Percentiles rank a stretch among this genome's conserved stretches.
phyloP scores from a whole-genome alignment of 2,329 filamentous ascomycete genomes.

The Stachybotrys chlorohalonatus region DNA sequence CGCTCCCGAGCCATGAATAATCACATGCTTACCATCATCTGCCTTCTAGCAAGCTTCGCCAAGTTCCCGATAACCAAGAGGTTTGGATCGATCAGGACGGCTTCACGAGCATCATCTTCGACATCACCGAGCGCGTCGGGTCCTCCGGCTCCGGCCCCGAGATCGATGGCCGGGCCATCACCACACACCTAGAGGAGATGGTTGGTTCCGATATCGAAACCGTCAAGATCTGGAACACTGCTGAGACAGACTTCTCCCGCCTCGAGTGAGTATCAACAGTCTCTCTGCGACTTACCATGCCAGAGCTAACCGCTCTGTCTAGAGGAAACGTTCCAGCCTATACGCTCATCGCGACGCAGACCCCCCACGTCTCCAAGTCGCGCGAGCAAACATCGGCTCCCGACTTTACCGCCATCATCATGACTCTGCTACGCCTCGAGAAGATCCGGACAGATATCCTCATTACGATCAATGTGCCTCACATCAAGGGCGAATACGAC shows the following conservation, averaged over 20 bases:
- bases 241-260: slow-evolving; percentile 48
- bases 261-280: slow-evolving; percentile 35
- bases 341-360: slow-evolving; percentile 61
- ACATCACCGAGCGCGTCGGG: slow-evolving; percentile 77
- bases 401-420: slow-evolving; percentile 65
- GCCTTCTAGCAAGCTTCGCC: slow-evolving; percentile 52
- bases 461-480: slow-evolving; percentile 81
- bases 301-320: slow-evolving; percentile 4
- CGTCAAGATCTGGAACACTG: slow-evolving; percentile 58
- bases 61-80: slow-evolving; percentile 84
- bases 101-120: slow-evolving; percentile 81
- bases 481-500: slow-evolving; percentile 65
- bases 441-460: slow-evolving; percentile 71
- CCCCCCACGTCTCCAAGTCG: slow-evolving; percentile 26
- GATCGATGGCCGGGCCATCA: slow-evolving; percentile 61
- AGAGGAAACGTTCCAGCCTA: slow-evolving; percentile 48
- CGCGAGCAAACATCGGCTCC: slow-evolving; percentile 29
- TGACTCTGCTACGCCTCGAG: slow-evolving; percentile 70
- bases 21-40: not conserved
- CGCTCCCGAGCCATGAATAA: not conserved
- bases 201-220: slow-evolving; percentile 55
- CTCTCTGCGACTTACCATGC: not conserved
- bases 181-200: slow-evolving; percentile 60
- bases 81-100: slow-evolving; percentile 79
- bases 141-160: slow-evolving; percentile 42